Percentiles rank a stretch among this genome's conserved stretches.
Evolutionary conservation across 1,284 basidiomycete species (phyloP).

Genomic region (Pholiota adiposa): DNA sequence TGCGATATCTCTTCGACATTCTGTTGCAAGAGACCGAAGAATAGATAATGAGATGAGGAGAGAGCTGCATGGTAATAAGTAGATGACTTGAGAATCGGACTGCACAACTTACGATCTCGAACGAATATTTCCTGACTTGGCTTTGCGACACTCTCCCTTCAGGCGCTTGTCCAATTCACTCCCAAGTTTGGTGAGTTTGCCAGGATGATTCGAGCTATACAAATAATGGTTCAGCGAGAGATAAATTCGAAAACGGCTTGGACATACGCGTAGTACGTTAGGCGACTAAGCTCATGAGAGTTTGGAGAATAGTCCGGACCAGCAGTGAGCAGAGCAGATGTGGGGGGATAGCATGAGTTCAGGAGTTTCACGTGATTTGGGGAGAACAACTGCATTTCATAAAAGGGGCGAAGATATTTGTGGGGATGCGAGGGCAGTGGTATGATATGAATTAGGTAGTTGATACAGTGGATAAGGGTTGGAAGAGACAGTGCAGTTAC

Average conservation of each 20-base stretch:
- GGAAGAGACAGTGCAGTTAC: not conserved
- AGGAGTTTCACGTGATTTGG: constrained; percentile 89
- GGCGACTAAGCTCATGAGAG: constrained; percentile 87
- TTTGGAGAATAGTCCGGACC: constrained; percentile 86
- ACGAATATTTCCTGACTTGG: constrained; percentile 74
- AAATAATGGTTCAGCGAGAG: constrained; percentile 8
- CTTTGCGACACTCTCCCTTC: constrained; percentile 68
- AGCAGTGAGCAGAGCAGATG: constrained; percentile 76
- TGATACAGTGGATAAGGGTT: constrained; percentile 1
- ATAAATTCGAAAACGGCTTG: constrained; percentile 1
- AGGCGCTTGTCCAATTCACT: constrained; percentile 84
- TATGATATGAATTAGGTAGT: not conserved
- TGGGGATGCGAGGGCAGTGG: not conserved
- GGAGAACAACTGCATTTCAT: constrained; percentile 64
- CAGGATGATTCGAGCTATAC: constrained; percentile 75
- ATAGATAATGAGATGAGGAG: constrained; percentile 90
- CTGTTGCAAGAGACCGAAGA: constrained; percentile 83
- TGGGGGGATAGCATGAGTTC: constrained; percentile 88
- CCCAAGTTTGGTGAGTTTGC: constrained; percentile 87
- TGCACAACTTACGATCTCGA: constrained; percentile 72
- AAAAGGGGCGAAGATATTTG: not conserved
- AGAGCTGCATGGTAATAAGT: constrained; percentile 48
- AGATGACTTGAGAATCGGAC: constrained; percentile 1
- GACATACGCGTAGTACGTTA: constrained; percentile 86
- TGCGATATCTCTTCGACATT: constrained; percentile 87